Conservation (phyloP, 2,329 filamentous ascomycete genomes). For the Ilyonectria mors-panacis region DNA sequence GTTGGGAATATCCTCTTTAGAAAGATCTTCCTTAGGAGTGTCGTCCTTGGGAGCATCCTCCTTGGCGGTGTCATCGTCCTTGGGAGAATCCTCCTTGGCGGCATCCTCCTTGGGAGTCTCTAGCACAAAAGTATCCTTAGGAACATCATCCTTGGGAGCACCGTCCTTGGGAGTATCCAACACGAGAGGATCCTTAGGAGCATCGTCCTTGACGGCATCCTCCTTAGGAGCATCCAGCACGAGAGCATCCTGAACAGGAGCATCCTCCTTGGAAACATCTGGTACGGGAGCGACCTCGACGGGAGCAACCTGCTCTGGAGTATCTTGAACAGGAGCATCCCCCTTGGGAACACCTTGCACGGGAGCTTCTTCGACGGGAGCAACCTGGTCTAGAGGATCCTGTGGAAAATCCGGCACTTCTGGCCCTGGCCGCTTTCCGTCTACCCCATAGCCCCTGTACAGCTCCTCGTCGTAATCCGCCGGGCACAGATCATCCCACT, state of each 20-base stretch:
- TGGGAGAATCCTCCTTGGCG: constrained; percentile 24
- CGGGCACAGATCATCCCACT: constrained; percentile 48
- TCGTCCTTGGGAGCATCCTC: neutral
- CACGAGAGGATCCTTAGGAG: no score
- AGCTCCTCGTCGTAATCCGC: constrained; percentile 42
- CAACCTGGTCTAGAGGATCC: neutral
- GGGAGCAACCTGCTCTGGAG: no score
- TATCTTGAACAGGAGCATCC: no score
- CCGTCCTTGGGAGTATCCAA: neutral
- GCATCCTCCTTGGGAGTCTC: neutral
- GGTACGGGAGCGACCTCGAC: no score
- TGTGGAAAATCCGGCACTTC: neutral
- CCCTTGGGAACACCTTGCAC: no score
- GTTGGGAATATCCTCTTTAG: neutral
- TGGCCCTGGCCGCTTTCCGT: neutral
- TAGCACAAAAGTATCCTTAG: no score
- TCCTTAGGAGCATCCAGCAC: no score
- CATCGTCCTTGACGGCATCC: no score
- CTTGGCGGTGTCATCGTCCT: neutral
- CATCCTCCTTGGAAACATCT: no score
- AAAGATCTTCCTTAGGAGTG: neutral
- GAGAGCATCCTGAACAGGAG: no score
- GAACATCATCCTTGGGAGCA: neutral
- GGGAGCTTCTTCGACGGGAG: no score
- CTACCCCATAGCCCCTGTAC: constrained; percentile 24